Evolutionary conservation across 2,329 filamentous ascomycete genomes (phyloP).

Genomic region (Stachybotrys chartarum): DNA sequence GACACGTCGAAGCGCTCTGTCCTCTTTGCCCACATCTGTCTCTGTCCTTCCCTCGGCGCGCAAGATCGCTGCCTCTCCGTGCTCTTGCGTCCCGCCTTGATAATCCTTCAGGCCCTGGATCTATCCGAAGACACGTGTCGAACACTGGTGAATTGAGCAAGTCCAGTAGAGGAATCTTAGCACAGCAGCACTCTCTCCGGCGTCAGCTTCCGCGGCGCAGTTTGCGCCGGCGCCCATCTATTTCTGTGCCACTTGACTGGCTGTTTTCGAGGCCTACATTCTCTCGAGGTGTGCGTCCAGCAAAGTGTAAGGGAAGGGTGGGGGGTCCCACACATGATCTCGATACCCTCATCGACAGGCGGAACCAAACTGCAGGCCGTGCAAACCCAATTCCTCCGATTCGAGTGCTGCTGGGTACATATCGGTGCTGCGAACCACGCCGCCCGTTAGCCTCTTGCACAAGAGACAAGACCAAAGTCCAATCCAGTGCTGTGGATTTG

Average conservation of each 20-base stretch:
- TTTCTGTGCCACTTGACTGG: background rate
- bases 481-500: conserved; percentile 26
- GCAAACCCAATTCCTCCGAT: background rate
- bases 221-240: background rate
- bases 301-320: background rate
- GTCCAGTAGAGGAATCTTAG: background rate
- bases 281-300: background rate
- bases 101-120: background rate
- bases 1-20: background rate
- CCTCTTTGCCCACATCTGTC: background rate
- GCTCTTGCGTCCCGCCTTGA: too few species aligned
- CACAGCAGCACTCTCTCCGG: background rate
- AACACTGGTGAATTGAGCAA: background rate
- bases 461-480: conserved; percentile 8
- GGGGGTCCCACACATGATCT: background rate
- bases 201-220: background rate
- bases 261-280: background rate
- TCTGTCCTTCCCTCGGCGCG: background rate
- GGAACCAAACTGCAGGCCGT: background rate
- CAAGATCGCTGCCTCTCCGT: background rate
- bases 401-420: background rate
- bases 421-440: background rate
- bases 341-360: background rate
- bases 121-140: background rate
- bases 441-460: too few species aligned